Base-by-base conservation (phyloP, 2,329 filamentous ascomycete genomes). In the Ceratocystis albifundus region DNA sequence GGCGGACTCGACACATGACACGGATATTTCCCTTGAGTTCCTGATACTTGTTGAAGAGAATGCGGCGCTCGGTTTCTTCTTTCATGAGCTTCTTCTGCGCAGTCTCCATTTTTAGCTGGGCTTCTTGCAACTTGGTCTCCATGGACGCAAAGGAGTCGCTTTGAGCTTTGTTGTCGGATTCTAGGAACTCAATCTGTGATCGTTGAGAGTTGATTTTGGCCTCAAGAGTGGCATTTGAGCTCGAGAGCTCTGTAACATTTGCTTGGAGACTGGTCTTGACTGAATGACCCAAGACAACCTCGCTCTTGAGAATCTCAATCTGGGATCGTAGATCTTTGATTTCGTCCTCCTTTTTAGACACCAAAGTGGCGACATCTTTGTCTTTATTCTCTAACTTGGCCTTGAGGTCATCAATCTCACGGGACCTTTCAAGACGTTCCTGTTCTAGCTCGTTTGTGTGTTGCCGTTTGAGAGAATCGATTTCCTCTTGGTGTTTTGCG, bases 11-110 rank as follows among this genome's bases (percentile, higher is more conserved):
- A 73, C 93, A 97, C 84, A 99, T 99, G 70, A 99, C 94, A 22
- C 94, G 88, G 72, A 99, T 99, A 73, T 99, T 99, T 71, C 94
- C 94, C 75, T 96, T 96, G 68, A 99, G 83, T 73, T 99, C 94
- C 74, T 99, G 91, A 61, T 99, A 93, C 74, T 96, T 94, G 76
- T 97, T 97, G 79, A 97, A 96, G 0, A 99, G 82, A 71, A 95
- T 93, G 25, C 94, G 84, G 15, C 94, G 85, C 63, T 96, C 80
- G 0, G 89, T 94, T 76, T 99, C 94, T 73, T 97, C 94, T 72
- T 88, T 90, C 69, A 94, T 87, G 32, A 99, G 80, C 73, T 94
- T 96, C 70, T 90, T 85, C 66, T 88, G 85, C 0, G 89, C 86
- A 45, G 84, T 81, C 36, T 88, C 85, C 0, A 88, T 89, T 22